Conservation (phyloP, 1,139 yeast species). For the Pichia sorboxylosa region DNA sequence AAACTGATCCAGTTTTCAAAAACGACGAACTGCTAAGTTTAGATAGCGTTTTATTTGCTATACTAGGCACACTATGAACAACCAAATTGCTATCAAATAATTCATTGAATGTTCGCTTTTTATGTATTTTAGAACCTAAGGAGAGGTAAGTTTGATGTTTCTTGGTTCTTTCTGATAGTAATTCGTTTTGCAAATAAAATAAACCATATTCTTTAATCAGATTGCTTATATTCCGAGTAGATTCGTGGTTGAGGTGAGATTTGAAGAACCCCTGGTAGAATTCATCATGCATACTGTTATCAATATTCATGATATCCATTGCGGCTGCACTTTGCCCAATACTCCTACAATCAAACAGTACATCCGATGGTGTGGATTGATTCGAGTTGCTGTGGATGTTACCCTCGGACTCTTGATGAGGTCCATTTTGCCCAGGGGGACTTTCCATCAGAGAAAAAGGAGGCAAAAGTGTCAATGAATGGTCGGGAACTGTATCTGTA, state of each 20-base stretch:
- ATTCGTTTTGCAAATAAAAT: constrained; percentile 16
- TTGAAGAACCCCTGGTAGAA: constrained; percentile 18
- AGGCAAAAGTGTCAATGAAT: no score
- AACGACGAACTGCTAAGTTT: constrained; percentile 12
- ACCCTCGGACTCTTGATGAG: no score
- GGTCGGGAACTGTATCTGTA: no score
- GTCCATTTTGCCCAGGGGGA: no score
- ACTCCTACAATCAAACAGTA: no score
- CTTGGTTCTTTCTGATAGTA: constrained; percentile 13
- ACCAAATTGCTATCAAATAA: constrained; percentile 2
- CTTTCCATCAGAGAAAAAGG: no score
- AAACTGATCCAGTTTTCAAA: constrained; percentile 17
- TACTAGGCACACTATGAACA: neutral
- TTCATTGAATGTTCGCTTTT: constrained; percentile 11
- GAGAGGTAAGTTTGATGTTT: neutral
- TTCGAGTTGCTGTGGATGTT: no score
- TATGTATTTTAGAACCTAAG: neutral
- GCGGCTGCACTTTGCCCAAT: no score
- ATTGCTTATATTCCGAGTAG: constrained; percentile 9
- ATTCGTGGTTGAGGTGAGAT: constrained; percentile 18
- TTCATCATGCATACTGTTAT: no score
- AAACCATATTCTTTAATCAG: constrained; percentile 17
- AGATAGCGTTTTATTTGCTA: neutral
- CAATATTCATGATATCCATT: no score
- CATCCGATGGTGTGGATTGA: no score